Conservation (phyloP, 768 basidiomycete genomes). For the Lentinula sp. region DNA sequence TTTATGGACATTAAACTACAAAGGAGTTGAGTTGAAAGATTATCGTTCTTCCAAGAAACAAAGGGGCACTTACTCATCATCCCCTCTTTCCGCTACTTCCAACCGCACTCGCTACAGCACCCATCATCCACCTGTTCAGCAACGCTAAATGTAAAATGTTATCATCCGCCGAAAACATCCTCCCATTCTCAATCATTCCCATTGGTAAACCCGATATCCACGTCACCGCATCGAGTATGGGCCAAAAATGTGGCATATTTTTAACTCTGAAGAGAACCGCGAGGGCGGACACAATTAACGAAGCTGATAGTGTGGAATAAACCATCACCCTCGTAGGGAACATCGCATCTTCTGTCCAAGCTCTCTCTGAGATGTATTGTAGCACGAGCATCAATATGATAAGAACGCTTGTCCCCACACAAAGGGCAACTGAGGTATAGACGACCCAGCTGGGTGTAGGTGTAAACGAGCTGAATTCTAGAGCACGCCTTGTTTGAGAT, state of each 20-base stretch:
- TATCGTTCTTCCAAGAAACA: background rate
- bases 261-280: conserved; percentile 12
- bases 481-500: conserved; percentile 14
- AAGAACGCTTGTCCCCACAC: conserved; percentile 5
- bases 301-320: conserved; percentile 14
- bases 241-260: conserved; percentile 14
- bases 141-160: conserved; percentile 18
- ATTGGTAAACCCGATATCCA: conserved; percentile 20
- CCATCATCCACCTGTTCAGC: conserved; percentile 22
- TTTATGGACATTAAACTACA: background rate
- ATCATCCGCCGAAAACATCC: conserved; percentile 15
- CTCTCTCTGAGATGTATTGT: conserved; percentile 14
- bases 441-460: conserved; percentile 18
- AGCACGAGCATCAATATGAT: conserved; percentile 8
- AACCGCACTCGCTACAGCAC: conserved; percentile 19
- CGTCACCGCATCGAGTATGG: conserved; percentile 18
- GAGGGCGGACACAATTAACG: conserved; percentile 13
- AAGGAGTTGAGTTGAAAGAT: background rate
- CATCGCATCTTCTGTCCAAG: conserved; percentile 15
- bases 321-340: conserved; percentile 15
- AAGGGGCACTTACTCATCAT: background rate
- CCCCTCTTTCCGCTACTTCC: conserved; percentile 9
- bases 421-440: conserved; percentile 13
- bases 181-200: conserved; percentile 20
- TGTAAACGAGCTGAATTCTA: conserved; percentile 12